Percentiles rank a stretch among this genome's conserved stretches.
These are phyloP conservation scores for Cordyceps cicadae DNA, from an alignment of 2,329 filamentous ascomycete species.

Conservation along the genomic window DNA sequence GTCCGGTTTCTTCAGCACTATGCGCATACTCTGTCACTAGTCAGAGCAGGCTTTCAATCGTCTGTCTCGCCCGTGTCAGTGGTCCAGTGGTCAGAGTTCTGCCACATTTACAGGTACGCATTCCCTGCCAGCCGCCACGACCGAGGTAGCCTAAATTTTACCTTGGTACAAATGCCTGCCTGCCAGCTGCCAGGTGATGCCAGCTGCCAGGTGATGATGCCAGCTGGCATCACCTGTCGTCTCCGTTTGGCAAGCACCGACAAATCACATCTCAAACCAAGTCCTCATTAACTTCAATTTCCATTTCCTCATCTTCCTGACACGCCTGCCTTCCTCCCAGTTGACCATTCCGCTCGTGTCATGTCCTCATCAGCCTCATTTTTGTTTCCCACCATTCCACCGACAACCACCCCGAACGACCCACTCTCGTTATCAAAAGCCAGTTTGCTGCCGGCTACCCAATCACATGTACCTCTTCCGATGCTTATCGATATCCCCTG, in stretches of 20 bases:
- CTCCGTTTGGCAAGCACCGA: not conserved
- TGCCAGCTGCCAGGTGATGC: not conserved
- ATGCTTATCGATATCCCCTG: slow-evolving; percentile 5
- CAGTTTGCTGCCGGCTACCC: not conserved
- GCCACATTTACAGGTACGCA: no score
- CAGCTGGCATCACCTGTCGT: not conserved
- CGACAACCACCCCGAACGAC: not conserved
- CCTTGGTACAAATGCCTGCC: not conserved
- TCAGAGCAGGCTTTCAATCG: no score
- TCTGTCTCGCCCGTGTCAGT: not conserved
- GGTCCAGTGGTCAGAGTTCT: no score
- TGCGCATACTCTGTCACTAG: no score
- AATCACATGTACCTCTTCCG: slow-evolving; percentile 1
- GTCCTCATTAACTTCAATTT: not conserved
- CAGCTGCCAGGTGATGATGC: not conserved
- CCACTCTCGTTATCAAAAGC: not conserved
- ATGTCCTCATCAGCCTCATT: slow-evolving; percentile 2
- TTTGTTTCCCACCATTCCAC: not conserved
- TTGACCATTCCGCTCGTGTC: not conserved
- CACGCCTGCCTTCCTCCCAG: not conserved
- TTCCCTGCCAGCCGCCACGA: not conserved
- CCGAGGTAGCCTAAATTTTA: not conserved
- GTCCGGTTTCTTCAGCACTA: not conserved
- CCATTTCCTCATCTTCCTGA: not conserved
- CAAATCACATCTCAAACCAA: not conserved